Percentiles rank a stretch among this genome's conserved stretches.
Evolutionary conservation across 1,139 yeast species (phyloP).

Genomic region (Yueomyces sp.): DNA sequence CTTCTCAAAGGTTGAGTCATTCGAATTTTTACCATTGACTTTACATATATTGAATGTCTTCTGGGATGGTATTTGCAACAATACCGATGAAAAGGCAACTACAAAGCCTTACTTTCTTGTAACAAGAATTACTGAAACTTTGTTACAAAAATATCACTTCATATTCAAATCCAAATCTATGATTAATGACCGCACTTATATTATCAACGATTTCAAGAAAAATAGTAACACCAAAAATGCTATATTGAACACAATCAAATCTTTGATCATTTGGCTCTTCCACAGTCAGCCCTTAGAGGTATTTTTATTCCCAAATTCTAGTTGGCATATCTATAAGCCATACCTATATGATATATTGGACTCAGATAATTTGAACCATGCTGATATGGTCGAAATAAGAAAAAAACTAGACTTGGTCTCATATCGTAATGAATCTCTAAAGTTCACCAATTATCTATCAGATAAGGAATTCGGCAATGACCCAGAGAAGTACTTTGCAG

Average conservation of each 20-base stretch:
- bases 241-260: constrained; percentile 21
- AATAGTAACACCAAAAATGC: constrained; percentile 22
- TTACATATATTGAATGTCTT: constrained; percentile 50
- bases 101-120: constrained; percentile 29
- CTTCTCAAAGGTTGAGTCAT: constrained; percentile 35
- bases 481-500: background rate
- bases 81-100: background rate
- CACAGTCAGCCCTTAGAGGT: constrained; percentile 44
- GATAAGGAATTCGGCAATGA: background rate
- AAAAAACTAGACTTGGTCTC: constrained; percentile 50
- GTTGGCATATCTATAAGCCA: constrained; percentile 54
- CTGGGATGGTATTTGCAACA: constrained; percentile 47
- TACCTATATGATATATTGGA: constrained; percentile 33
- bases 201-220: constrained; percentile 28
- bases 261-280: constrained; percentile 37
- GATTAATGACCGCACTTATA: constrained; percentile 26
- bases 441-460: constrained; percentile 31
- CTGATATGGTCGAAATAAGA: constrained; percentile 25
- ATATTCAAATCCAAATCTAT: constrained; percentile 22
- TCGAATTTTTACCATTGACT: constrained; percentile 37
- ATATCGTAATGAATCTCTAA: constrained; percentile 60
- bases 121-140: constrained; percentile 46
- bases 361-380: constrained; percentile 16
- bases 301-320: constrained; percentile 54
- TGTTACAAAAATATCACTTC: constrained; percentile 30